Conservation (phyloP, 169 alveolate species). For the Nephromyces sp. region DNA sequence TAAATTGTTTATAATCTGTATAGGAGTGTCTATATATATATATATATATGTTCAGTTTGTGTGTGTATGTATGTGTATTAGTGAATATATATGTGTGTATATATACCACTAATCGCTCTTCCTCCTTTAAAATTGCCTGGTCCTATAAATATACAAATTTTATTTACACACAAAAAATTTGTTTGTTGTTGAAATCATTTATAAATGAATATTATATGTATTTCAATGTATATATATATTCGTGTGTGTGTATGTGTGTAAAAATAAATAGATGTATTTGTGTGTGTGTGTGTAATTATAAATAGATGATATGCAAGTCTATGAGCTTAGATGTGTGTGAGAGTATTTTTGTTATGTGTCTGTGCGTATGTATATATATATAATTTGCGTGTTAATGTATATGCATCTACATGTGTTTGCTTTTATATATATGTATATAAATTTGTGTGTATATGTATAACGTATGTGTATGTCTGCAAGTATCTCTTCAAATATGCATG, state of each 20-base stretch:
- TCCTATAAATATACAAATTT: slow-evolving; percentile 11
- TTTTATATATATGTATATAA: neutral
- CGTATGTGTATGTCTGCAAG: neutral
- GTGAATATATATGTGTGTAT: neutral
- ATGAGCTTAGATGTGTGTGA: no score
- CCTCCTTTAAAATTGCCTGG: slow-evolving; percentile 93
- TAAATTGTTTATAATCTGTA: neutral
- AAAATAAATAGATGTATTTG: no score
- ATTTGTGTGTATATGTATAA: neutral
- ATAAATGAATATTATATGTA: neutral
- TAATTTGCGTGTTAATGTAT: no score
- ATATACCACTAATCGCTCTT: slow-evolving; percentile 81
- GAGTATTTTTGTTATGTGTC: no score
- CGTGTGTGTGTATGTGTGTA: neutral
- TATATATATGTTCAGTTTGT: neutral
- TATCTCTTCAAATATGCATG: neutral
- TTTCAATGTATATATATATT: neutral
- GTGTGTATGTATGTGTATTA: neutral
- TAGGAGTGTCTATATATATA: neutral
- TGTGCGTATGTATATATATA: no score
- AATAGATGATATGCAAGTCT: no score
- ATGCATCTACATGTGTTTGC: no score
- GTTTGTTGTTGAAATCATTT: neutral
- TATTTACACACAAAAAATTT: neutral
- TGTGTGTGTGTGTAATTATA: no score